Base-by-base conservation (phyloP, 148 eudicot species). In the Camellia sinensis region DNA sequence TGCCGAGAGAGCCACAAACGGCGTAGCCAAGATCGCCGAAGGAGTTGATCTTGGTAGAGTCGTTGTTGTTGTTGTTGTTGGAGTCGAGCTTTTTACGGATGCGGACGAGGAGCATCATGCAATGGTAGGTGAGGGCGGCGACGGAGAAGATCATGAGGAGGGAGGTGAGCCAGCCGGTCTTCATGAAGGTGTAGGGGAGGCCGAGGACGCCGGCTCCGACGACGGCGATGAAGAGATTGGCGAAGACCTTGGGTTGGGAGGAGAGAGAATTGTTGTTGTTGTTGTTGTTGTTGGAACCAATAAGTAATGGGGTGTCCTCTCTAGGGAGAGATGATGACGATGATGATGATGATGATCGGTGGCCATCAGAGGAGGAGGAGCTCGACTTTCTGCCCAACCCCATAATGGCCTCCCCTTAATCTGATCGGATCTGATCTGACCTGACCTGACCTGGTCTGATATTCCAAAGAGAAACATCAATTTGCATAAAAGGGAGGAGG, bases 141-240 rank as follows among this genome's bases (percentile, higher is more conserved):
- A 87, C 84, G 13, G 64, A 72, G 19, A 83, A 67, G 61, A 91
- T 82, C 56, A 86, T 86, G 8, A 77, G 2, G 18, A 84, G 18
- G 43, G 92, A 91, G 66, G 85, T 81, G 1, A 87, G 22, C 85
- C 88, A 91, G n/a, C 94, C 94, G 57, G 92, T 82, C 78, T 70
- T 76, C 82, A 73, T 83, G 81, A 91, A 91, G 63, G 90, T 87
- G 79, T 91, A 89, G 9, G 94, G 94, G 15, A 91, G 84, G 44
- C 94, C 94, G 14, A 91, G 73, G 66, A 91, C 94, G 2, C 92
- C 93, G 18, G 93, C 84, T 54, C 93, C 94, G 12, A 91, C 90
- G 7, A 91, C 54, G 57, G 94, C 87, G 22, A 91, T 89, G 71
- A 91, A 91, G 14, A 91, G 82, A 52, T 91, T 91, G 3, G 94